Percentiles rank a stretch among this genome's conserved stretches.
These are phyloP conservation scores for Paralagenidium karlingii DNA, from an alignment of 352 stramenopile species.

Conservation along the genomic window DNA sequence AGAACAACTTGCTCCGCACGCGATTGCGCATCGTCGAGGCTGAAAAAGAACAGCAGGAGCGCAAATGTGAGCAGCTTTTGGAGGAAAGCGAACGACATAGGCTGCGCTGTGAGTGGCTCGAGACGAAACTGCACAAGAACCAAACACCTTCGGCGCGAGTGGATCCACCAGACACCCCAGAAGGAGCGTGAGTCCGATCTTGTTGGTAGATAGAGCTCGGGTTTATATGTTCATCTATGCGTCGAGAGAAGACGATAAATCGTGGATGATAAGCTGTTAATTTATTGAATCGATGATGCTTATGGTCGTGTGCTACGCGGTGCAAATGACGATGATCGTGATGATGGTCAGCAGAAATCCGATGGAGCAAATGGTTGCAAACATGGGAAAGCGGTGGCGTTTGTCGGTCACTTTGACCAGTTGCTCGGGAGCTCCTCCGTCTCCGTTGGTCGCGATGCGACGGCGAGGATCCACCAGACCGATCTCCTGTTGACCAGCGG, in stretches of 20 bases:
- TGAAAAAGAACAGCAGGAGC: slow-evolving; percentile 35
- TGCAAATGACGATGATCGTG: slow-evolving; percentile 54
- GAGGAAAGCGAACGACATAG: slow-evolving; percentile 72
- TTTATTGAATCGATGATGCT: too few species aligned
- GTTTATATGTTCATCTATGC: too few species aligned
- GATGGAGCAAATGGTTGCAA: slow-evolving; percentile 59
- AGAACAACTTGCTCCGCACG: slow-evolving; percentile 55
- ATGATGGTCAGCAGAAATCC: slow-evolving; percentile 47
- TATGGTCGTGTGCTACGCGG: too few species aligned
- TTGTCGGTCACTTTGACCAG: slow-evolving; percentile 66
- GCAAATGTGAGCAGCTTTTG: slow-evolving; percentile 61
- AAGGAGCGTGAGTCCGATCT: too few species aligned
- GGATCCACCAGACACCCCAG: too few species aligned
- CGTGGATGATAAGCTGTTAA: too few species aligned
- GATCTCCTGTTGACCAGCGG: slow-evolving; percentile 1
- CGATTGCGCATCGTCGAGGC: slow-evolving; percentile 45
- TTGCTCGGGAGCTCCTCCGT: slow-evolving; percentile 47
- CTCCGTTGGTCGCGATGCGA: slow-evolving; percentile 32
- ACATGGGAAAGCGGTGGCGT: slow-evolving; percentile 47
- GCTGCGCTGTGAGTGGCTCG: slow-evolving; percentile 39
- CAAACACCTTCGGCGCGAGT: too few species aligned
- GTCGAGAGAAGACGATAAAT: too few species aligned
- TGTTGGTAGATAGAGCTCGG: too few species aligned
- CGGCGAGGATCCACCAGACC: slow-evolving; percentile 6
- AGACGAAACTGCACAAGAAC: too few species aligned